phyloP scores from a whole-genome alignment of 257 asterid species.

The Orobanche coerulescens region DNA sequence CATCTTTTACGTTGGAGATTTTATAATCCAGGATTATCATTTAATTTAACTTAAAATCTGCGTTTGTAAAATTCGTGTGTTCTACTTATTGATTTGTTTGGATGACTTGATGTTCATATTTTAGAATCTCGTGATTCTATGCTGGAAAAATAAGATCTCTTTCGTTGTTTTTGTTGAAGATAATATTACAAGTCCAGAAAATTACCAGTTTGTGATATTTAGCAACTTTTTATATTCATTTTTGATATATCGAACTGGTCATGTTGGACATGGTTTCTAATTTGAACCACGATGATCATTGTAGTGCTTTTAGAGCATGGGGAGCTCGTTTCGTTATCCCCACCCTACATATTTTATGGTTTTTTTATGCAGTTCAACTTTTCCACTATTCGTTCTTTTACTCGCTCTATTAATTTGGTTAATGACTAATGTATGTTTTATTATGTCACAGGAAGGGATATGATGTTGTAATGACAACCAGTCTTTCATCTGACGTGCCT shows the following conservation, averaged over 20 bases:
- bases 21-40: not conserved
- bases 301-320: not conserved
- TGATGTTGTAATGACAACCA: conserved; percentile 81
- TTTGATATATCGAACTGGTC: not conserved
- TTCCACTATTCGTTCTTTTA: too few relatives aligned
- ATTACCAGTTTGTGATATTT: not conserved
- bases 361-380: not conserved
- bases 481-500: conserved; percentile 98
- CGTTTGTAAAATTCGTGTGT: not conserved
- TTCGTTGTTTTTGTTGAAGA: not conserved
- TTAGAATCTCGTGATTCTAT: not conserved
- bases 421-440: conserved; percentile 4
- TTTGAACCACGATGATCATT: not conserved
- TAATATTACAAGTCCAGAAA: not conserved
- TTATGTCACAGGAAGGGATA: conserved; percentile 61
- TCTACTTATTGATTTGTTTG: not conserved
- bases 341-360: not conserved
- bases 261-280: not conserved
- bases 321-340: not conserved
- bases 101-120: not conserved
- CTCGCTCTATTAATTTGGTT: conserved; percentile 5
- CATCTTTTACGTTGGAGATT: not conserved
- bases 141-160: not conserved
- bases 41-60: not conserved
- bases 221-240: not conserved